Conservation (phyloP, 495 filamentous ascomycete genomes). For the Penicillium simplicissimum region DNA sequence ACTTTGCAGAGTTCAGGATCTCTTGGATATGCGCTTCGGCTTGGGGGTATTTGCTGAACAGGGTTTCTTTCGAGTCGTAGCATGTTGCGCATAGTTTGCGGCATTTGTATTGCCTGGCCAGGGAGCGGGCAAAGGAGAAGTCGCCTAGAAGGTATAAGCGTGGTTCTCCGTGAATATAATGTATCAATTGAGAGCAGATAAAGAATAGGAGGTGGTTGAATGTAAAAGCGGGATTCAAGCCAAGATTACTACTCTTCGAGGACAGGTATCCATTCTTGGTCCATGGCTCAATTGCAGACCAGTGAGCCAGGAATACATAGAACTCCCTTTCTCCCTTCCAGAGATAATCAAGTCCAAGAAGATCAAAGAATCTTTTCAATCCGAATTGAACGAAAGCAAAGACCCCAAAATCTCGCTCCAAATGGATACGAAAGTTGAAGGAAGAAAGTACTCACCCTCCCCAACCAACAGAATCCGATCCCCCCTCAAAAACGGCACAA, state of each 20-base stretch:
- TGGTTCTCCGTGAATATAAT: too few relatives aligned
- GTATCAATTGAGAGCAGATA: too few relatives aligned
- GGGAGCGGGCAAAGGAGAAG: slow-evolving; percentile 81
- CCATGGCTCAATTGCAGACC: neutral
- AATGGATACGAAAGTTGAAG: neutral
- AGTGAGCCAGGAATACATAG: neutral
- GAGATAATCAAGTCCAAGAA: neutral
- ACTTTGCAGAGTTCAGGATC: slow-evolving; percentile 36
- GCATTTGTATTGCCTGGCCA: slow-evolving; percentile 71
- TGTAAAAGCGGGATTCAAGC: neutral
- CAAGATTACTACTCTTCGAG: neutral
- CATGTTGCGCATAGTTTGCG: slow-evolving; percentile 63
- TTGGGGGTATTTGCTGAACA: slow-evolving; percentile 77
- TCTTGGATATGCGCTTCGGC: slow-evolving; percentile 58
- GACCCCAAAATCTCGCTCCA: neutral
- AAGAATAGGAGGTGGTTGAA: neutral
- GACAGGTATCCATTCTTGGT: neutral
- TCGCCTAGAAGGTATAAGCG: slow-evolving; percentile 54
- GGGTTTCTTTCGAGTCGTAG: slow-evolving; percentile 55
- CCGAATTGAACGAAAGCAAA: slow-evolving; percentile 4
- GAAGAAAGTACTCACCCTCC: slow-evolving; percentile 58
- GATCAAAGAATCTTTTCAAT: neutral
- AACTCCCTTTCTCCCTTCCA: neutral
- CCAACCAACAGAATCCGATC: slow-evolving; percentile 83
- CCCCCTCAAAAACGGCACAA: slow-evolving; percentile 70